phyloP scores from a whole-genome alignment of 2,329 filamentous ascomycete genomes.

The Atkinsonella texensis region DNA sequence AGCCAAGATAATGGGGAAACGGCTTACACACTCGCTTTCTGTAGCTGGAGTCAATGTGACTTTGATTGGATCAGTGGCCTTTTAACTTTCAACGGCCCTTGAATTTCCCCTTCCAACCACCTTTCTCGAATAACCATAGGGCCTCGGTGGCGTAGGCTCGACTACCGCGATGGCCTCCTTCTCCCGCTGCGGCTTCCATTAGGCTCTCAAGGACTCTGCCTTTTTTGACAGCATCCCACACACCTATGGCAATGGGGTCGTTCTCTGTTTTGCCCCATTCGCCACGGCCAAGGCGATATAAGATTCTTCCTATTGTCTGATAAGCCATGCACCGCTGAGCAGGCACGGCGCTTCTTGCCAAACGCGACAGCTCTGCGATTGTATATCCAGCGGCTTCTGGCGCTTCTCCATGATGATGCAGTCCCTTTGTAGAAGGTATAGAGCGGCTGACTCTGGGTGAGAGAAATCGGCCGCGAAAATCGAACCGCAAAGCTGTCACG shows the following conservation, averaged over 20 bases:
- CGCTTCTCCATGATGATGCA: constrained; percentile 89
- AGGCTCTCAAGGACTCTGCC: constrained; percentile 67
- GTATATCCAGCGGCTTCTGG: constrained; percentile 94
- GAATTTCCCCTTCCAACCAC: constrained; percentile 55
- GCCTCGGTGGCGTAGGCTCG: constrained; percentile 80
- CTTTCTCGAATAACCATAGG: constrained; percentile 69
- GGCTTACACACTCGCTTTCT: neutral
- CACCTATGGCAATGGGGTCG: constrained; percentile 55
- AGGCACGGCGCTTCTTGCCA: constrained; percentile 71
- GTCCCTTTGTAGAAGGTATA: constrained; percentile 64
- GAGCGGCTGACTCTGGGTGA: constrained; percentile 62
- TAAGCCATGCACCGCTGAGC: constrained; percentile 85
- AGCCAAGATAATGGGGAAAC: neutral
- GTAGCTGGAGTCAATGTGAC: neutral
- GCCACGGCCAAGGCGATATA: constrained; percentile 70
- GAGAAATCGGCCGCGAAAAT: constrained; percentile 71
- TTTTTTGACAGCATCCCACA: constrained; percentile 74
- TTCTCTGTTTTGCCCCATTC: constrained; percentile 50
- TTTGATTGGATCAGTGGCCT: neutral
- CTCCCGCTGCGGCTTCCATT: constrained; percentile 60
- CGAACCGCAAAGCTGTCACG: constrained; percentile 72
- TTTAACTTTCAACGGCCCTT: constrained; percentile 32
- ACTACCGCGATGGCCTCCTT: constrained; percentile 63
- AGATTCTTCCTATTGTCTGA: constrained; percentile 74
- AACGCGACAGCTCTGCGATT: constrained; percentile 68